Conservation (phyloP, 441 rosid species). For the Heliophila coronopifolia region DNA sequence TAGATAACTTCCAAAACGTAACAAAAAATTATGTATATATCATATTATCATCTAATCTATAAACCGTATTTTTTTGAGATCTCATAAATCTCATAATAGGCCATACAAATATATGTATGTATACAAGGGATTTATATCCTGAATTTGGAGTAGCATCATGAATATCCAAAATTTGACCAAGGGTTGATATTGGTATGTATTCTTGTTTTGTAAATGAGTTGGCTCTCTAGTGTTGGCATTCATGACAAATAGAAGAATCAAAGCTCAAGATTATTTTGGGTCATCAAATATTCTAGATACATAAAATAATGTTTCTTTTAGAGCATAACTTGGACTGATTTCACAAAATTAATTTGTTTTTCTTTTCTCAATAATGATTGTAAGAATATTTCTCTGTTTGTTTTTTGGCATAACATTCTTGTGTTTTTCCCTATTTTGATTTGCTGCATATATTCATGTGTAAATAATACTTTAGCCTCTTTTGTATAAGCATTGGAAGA, state of each 20-base stretch:
- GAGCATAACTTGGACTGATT: background rate
- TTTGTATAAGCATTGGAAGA: constrained; percentile 27
- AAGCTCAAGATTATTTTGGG: background rate
- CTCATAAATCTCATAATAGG: too few species aligned
- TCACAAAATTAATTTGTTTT: constrained; percentile 18
- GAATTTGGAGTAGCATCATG: constrained; percentile 1
- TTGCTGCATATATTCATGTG: constrained; percentile 15
- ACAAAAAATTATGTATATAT: too few species aligned
- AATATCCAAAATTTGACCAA: background rate
- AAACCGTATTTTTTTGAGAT: too few species aligned
- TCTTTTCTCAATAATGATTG: constrained; percentile 26
- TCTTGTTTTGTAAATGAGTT: background rate
- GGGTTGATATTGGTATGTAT: background rate
- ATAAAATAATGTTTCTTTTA: constrained; percentile 5
- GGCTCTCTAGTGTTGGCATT: background rate
- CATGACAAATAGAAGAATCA: constrained; percentile 2
- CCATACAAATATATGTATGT: background rate
- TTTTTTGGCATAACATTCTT: constrained; percentile 12
- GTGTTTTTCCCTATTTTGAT: constrained; percentile 9
- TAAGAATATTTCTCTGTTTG: constrained; percentile 22
- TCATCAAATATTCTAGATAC: background rate
- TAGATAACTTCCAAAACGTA: too few species aligned
- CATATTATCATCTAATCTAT: too few species aligned
- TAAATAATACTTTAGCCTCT: constrained; percentile 20
- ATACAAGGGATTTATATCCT: background rate